phyloP scores from a whole-genome alignment of 73 alveolate species.

The Effrenium voratum region DNA sequence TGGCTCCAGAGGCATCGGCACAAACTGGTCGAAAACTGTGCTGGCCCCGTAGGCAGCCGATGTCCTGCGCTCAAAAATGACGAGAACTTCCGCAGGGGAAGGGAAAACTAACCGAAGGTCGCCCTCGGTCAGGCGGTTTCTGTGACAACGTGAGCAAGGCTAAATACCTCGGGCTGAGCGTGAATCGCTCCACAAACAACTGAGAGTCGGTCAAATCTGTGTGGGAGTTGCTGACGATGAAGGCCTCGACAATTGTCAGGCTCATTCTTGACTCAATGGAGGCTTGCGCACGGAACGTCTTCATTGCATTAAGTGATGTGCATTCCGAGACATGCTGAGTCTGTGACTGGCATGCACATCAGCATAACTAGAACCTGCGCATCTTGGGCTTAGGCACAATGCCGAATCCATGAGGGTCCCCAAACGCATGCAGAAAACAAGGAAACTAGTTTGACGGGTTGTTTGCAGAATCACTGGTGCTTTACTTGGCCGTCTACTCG shows the following conservation, averaged over 20 bases:
- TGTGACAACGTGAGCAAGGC: too few species aligned
- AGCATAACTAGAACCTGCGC: constrained; percentile 75
- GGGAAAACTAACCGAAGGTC: not conserved
- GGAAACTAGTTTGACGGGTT: too few species aligned
- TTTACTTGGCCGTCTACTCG: too few species aligned
- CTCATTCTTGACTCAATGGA: too few species aligned
- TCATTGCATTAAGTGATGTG: not conserved
- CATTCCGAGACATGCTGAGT: constrained; percentile 7
- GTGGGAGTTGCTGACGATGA: constrained; percentile 67
- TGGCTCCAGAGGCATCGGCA: not conserved
- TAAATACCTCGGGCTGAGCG: too few species aligned
- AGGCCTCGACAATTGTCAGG: constrained; percentile 1
- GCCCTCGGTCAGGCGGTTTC: too few species aligned
- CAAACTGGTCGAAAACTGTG: constrained; percentile 56
- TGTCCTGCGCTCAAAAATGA: not conserved
- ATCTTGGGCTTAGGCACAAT: too few species aligned
- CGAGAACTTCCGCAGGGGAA: not conserved
- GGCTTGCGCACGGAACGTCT: not conserved
- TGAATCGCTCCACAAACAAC: too few species aligned
- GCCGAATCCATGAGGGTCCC: too few species aligned
- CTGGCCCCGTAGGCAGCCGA: constrained; percentile 85
- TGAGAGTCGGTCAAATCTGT: constrained; percentile 37
- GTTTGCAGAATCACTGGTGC: too few species aligned
- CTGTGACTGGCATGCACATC: constrained; percentile 60
- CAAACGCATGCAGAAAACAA: too few species aligned